These are phyloP conservation scores for Chytridiales sp. DNA, from an alignment of 371 early-diverging fungal genomes.

Conservation along the genomic window DNA sequence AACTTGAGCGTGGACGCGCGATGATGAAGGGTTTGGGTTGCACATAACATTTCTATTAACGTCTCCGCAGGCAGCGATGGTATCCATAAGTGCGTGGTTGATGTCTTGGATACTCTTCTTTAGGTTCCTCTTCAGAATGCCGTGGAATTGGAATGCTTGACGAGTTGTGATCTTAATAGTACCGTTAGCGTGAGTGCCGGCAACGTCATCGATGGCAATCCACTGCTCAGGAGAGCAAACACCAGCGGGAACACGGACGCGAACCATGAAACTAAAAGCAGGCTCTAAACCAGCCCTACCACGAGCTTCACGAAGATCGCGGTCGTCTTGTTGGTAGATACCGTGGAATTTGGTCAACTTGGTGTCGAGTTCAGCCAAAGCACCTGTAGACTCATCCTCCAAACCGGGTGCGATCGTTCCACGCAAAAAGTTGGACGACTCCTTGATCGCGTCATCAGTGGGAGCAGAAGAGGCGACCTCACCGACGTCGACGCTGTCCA, in stretches of 20 bases:
- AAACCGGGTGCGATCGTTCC: conserved; percentile 87
- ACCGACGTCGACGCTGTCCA: conserved; percentile 42
- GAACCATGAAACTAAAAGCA: conserved; percentile 93
- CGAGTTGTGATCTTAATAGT: conserved; percentile 91
- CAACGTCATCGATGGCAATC: conserved; percentile 86
- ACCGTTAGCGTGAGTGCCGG: conserved; percentile 77
- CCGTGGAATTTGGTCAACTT: conserved; percentile 95
- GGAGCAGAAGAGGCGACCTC: conserved; percentile 40
- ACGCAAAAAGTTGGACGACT: conserved; percentile 83
- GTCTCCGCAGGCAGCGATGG: conserved; percentile 95
- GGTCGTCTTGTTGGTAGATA: conserved; percentile 93
- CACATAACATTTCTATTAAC: conserved; percentile 95
- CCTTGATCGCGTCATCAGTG: conserved; percentile 88
- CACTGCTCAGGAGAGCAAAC: conserved; percentile 83
- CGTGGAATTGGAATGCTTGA: conserved; percentile 95
- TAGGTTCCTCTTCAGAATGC: conserved; percentile 85
- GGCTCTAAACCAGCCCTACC: conserved; percentile 82
- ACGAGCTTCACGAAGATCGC: conserved; percentile 85
- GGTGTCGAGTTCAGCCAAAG: conserved; percentile 80
- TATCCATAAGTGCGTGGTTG: conserved; percentile 81
- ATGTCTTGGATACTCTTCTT: conserved; percentile 84
- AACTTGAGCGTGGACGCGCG: conserved; percentile 77
- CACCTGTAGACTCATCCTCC: conserved; percentile 79
- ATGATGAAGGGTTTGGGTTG: conserved; percentile 77
- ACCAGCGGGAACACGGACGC: conserved; percentile 91